Evolutionary conservation across 441 rosid species (phyloP).

Genomic region (Geranium incanum): DNA sequence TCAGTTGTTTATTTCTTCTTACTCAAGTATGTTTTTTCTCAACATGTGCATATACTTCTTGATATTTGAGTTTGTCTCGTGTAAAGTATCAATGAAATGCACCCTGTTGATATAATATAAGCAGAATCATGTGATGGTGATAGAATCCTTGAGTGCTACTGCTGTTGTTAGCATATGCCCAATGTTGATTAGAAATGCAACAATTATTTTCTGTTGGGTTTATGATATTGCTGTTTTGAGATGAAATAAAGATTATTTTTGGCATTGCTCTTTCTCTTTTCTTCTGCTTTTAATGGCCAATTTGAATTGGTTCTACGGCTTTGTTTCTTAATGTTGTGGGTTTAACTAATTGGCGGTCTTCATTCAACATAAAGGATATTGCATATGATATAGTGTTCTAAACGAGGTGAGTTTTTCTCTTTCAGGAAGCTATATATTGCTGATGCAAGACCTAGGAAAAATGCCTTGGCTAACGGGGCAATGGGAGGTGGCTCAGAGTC

Average conservation of each 20-base stretch:
- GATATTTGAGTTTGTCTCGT: not conserved
- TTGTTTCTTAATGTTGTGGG: conserved; percentile 9
- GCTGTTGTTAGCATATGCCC: not conserved
- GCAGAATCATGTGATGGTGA: not conserved
- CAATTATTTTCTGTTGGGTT: not conserved
- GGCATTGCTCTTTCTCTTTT: not conserved
- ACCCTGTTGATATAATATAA: not conserved
- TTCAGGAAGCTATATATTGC: conserved; percentile 89
- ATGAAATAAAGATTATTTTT: not conserved
- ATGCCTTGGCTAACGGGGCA: conserved; percentile 99
- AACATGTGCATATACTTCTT: not conserved
- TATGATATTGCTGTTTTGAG: not conserved
- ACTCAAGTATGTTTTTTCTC: not conserved
- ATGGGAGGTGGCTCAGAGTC: conserved; percentile 99
- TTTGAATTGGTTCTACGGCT: not conserved
- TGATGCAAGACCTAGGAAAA: conserved; percentile 97
- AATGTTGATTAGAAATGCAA: not conserved
- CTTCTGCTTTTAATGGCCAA: not conserved
- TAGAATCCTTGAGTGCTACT: not conserved
- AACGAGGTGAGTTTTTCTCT: conserved; percentile 5
- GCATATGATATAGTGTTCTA: not conserved
- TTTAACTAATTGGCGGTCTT: conserved; percentile 6
- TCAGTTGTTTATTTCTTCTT: not conserved
- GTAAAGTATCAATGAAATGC: not conserved
- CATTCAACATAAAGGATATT: not conserved